Evolutionary conservation across 2,329 filamentous ascomycete genomes (phyloP).

Genomic region (Calonectria honghensis): DNA sequence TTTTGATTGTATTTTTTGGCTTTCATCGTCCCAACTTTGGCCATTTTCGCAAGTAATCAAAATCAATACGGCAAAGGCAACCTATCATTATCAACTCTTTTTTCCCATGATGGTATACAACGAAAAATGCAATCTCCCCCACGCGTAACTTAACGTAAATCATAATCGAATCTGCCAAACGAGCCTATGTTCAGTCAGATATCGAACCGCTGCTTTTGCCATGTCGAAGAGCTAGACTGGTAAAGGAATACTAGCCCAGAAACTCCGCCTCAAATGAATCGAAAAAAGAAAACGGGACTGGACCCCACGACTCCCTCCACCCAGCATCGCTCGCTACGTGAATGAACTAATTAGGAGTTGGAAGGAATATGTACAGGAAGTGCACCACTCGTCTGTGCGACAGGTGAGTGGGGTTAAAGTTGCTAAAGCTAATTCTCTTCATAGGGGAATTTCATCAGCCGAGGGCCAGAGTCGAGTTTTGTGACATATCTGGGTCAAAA

Average conservation of each 20-base stretch:
- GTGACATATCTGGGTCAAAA: slow-evolving; percentile 51
- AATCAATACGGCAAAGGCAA: not conserved
- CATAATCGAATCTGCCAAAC: slow-evolving; percentile 45
- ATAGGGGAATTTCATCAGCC: not conserved
- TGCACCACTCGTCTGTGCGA: slow-evolving; percentile 2
- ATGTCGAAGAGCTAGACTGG: not conserved
- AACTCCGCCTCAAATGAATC: slow-evolving; percentile 34
- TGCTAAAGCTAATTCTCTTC: not conserved
- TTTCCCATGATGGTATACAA: slow-evolving; percentile 52
- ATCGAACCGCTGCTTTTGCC: slow-evolving; percentile 24
- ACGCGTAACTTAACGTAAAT: slow-evolving; percentile 48
- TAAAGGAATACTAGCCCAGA: slow-evolving; percentile 22
- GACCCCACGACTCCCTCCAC: slow-evolving; percentile 8
- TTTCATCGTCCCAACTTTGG: not conserved
- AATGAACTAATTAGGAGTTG: slow-evolving; percentile 15
- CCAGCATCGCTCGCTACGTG: slow-evolving; percentile 27
- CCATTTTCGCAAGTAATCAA: not conserved
- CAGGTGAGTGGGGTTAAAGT: not conserved
- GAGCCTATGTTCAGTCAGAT: slow-evolving; percentile 36
- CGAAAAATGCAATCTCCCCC: slow-evolving; percentile 14
- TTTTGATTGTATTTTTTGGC: not conserved
- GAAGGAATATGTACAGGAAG: slow-evolving; percentile 35
- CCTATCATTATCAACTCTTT: slow-evolving; percentile 34
- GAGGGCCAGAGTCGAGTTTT: slow-evolving; percentile 48
- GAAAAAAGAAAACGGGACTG: slow-evolving; percentile 11